These are phyloP conservation scores for Phytophthora meadii DNA, from an alignment of 352 stramenopile species.

Conservation along the genomic window DNA sequence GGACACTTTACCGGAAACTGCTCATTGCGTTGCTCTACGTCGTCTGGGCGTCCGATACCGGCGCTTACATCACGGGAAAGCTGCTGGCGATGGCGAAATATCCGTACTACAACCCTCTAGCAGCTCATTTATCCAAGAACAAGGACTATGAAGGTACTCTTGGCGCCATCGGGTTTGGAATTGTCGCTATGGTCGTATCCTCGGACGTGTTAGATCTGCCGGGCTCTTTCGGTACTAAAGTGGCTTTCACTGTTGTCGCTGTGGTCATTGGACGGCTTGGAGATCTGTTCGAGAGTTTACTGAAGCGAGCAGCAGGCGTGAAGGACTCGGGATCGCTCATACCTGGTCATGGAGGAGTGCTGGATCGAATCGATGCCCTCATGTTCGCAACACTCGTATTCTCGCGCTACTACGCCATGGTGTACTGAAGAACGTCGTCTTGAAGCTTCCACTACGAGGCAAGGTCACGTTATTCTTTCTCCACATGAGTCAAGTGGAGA, in stretches of 20 bases:
- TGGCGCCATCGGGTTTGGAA: conserved; percentile 79
- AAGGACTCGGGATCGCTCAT: conserved; percentile 96
- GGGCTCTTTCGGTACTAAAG: conserved; percentile 76
- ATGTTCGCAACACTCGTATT: conserved; percentile 90
- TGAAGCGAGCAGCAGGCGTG: conserved; percentile 94
- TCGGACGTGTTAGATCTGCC: conserved; percentile 71
- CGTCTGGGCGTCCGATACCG: conserved; percentile 90
- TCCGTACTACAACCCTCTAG: conserved; percentile 79
- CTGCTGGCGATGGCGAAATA: conserved; percentile 86
- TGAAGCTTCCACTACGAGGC: neutral
- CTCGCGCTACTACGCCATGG: conserved; percentile 56
- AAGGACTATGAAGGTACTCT: conserved; percentile 97
- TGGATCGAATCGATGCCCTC: conserved; percentile 96
- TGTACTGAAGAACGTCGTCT: conserved; percentile 18
- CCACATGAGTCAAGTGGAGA: conserved; percentile 9
- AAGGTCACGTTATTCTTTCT: neutral
- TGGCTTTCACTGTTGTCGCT: conserved; percentile 86
- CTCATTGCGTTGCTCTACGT: conserved; percentile 75
- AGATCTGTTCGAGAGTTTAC: conserved; percentile 95
- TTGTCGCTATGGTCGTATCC: conserved; percentile 85
- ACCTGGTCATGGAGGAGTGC: conserved; percentile 94
- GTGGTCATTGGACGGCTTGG: conserved; percentile 94
- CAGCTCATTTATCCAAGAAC: conserved; percentile 93
- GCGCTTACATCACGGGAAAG: conserved; percentile 94
- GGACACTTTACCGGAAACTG: conserved; percentile 60